Conservation (phyloP, 2,329 filamentous ascomycete species). For the Stagonosporopsis chrysanthemi region DNA sequence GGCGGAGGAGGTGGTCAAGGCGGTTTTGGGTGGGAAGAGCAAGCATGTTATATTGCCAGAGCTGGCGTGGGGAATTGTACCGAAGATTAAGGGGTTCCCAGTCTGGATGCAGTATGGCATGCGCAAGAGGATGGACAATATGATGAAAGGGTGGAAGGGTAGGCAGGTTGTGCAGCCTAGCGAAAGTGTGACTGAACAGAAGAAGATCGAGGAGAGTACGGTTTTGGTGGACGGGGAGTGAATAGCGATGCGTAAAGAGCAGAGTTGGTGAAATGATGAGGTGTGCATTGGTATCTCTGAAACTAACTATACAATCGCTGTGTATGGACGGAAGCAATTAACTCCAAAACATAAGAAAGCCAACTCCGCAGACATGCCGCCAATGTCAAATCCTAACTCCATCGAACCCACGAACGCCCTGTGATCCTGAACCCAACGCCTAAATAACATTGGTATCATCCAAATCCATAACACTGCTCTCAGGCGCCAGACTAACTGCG, state of each 20-base stretch:
- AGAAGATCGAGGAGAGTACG: slow-evolving; percentile 36
- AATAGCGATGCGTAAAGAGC: neutral
- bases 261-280: neutral
- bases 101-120: slow-evolving; percentile 68
- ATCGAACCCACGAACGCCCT: neutral
- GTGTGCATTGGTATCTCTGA: slow-evolving; percentile 12
- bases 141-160: slow-evolving; percentile 49
- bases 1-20: slow-evolving; percentile 67
- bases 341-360: neutral
- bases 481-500: slow-evolving; percentile 34
- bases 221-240: slow-evolving; percentile 17
- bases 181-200: slow-evolving; percentile 33
- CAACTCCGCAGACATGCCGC: neutral
- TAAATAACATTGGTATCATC: slow-evolving; percentile 22
- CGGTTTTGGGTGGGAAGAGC: slow-evolving; percentile 66
- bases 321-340: neutral
- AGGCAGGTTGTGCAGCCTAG: slow-evolving; percentile 50
- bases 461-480: slow-evolving; percentile 48
- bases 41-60: slow-evolving; percentile 64
- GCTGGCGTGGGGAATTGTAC: slow-evolving; percentile 46
- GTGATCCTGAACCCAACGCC: neutral
- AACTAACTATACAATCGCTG: slow-evolving; percentile 1
- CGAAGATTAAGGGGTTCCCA: slow-evolving; percentile 61
- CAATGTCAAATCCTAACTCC: neutral
- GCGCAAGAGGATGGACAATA: slow-evolving; percentile 51